phyloP scores from a whole-genome alignment of 106 monocot species.

The Narthecium ossifragum region DNA sequence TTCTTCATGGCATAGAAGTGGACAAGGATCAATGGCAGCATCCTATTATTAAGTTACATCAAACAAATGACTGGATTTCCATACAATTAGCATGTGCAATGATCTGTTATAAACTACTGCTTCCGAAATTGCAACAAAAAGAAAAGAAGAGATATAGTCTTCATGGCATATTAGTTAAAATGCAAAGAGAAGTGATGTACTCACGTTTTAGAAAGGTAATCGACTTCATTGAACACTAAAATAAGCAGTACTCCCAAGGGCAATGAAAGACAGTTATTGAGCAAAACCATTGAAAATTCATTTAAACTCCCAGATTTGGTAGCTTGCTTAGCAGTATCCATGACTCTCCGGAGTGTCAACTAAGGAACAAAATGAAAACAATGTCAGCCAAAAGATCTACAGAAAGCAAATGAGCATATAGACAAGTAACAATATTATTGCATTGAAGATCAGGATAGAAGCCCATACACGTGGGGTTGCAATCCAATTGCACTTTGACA shows the following conservation, averaged over 20 bases:
- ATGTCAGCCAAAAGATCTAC: constrained; percentile 2
- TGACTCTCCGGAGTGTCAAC: constrained; percentile 78
- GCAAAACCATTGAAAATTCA: constrained; percentile 94
- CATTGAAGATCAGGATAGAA: too few relatives aligned
- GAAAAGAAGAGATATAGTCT: neutral
- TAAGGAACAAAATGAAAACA: constrained; percentile 17
- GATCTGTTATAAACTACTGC: too few relatives aligned
- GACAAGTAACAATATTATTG: too few relatives aligned
- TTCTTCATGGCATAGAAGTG: too few relatives aligned
- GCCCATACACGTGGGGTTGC: too few relatives aligned
- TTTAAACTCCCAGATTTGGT: constrained; percentile 91
- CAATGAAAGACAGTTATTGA: constrained; percentile 86
- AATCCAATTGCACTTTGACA: too few relatives aligned
- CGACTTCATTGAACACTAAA: constrained; percentile 60
- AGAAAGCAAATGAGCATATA: neutral
- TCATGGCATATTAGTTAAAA: neutral
- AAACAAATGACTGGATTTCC: too few relatives aligned
- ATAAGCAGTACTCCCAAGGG: constrained; percentile 74
- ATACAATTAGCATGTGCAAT: too few relatives aligned
- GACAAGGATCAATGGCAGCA: too few relatives aligned
- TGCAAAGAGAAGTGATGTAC: constrained; percentile 8
- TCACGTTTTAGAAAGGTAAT: constrained; percentile 72
- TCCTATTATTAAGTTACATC: too few relatives aligned
- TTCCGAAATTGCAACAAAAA: neutral
- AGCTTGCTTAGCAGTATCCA: constrained; percentile 89